Base-by-base conservation (phyloP, 2,329 filamentous ascomycete genomes). In the Mycosphaerelloides madeirae region DNA sequence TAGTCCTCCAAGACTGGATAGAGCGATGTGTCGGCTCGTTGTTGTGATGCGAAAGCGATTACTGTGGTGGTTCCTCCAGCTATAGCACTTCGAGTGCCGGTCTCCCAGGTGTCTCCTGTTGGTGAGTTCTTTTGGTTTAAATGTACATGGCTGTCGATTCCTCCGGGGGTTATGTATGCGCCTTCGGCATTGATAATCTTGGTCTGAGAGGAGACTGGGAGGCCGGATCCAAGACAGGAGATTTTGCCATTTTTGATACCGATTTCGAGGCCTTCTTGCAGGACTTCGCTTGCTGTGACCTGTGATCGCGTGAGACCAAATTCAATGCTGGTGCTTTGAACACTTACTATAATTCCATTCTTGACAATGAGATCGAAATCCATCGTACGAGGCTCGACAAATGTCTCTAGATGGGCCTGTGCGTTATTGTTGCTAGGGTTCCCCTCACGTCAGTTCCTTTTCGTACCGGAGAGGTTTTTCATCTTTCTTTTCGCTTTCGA, bases 11-110 rank as follows among this genome's bases (percentile, higher is more conserved):
- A 57, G 0, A 71, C 71, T 1, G 68, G 62, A 15, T 73, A 60
- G 2, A 80, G 59, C 1, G 68, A 73, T 6, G 65, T 61, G 13
- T 75, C 66, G 1, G 61, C 52, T n/a, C 71, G 72, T 31, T 67
- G 63, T 56, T 80, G 77, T 3, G 72, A 70, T 0, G 78, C 79
- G 59, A 83, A 81, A 0, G 76, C 68, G 6, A 81, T 61, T 12
- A 81, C 66, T 0, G 79, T 80, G 0, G 79, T 82, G 3, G 72
- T 80, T 18, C 78, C 78, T 7, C 78, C 78, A 2, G 76, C 76
- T 41, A 81, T 69, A 3, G 78, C 78, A 16, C 70, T 75, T 7
- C 77, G 67, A 0, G 75, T 74, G 0, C 77, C 77, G 2, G 66
- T 68, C 46, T 74, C 67, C 56, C 67, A 75, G 13, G 62, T 68